Evolutionary conservation across 2,329 filamentous ascomycete genomes (phyloP), one percentile per base, ranked within the genome.

Genomic region (Didymella glomerata): DNA sequence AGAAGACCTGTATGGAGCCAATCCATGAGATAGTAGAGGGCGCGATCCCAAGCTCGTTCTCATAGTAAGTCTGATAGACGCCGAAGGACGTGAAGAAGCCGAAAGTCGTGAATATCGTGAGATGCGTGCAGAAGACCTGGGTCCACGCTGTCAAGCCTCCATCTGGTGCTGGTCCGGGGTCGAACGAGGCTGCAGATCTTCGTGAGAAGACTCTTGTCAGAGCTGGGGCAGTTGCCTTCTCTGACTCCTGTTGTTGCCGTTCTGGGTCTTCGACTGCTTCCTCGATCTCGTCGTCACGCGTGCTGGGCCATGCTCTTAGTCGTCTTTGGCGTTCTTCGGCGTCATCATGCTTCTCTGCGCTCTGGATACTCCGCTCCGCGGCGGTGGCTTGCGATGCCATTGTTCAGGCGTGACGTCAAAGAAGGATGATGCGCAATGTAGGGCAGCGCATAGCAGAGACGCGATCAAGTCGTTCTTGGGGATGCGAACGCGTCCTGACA

Each of bases 71-170:
- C 60, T 87, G 84, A 55, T 84, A 87, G 3, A 83, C 80, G 3
- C 85, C 84, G 60, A 85, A 86, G n/a, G 82, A 81, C 44, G 80
- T 82, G 66, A 83, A 79, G 58, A 81, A 83, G 4, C 62, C 78
- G 80, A 85, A 88, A 1, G 85, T 84, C 63, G 83, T 86, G 70
- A 86, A 84, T 64, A 85, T 83, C 45, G 86, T 78, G 47, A 84
- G 73, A 65, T 72, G 70, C 2, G 84, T 84, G 2, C 77, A 81
- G 11, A 84, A 76, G 2, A 80, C 77, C 66, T 87, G 85, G 0
- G 79, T 74, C 84, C 84, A 87, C n/a, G 85, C 85, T 30, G 76
- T 68, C 27, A 82, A 67, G 1, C 85, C 85, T 8, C 85, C 85
- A 54, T 87, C 70, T 13, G 73, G 73, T 18, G 73, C 63, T 20